Evolutionary conservation across 2,329 filamentous ascomycete genomes (phyloP).

Genomic region (Capronia coronata): DNA sequence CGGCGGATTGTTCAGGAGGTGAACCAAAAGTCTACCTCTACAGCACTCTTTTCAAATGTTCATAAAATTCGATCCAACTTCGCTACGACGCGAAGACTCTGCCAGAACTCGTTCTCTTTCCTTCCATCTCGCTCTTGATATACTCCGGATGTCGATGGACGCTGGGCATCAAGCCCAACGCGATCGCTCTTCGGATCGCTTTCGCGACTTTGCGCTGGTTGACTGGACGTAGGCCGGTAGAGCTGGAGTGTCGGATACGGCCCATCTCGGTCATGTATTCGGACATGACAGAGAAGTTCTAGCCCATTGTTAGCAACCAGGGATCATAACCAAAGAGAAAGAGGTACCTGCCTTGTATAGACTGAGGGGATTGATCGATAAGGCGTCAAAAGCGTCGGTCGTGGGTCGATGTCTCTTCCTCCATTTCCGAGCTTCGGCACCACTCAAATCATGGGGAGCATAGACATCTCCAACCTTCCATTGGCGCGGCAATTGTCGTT

Average conservation of each 20-base stretch:
- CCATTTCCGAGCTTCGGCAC: slow-evolving; percentile 76
- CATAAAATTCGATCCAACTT: background rate
- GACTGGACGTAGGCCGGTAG: slow-evolving; percentile 74
- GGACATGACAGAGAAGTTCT: slow-evolving; percentile 90
- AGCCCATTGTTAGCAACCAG: slow-evolving; percentile 16
- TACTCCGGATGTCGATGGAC: slow-evolving; percentile 85
- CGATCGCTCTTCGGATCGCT: slow-evolving; percentile 81
- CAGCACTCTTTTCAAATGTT: no score
- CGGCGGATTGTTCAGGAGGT: no score
- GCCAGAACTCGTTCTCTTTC: slow-evolving; percentile 26
- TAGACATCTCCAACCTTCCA: slow-evolving; percentile 82
- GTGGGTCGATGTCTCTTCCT: slow-evolving; percentile 50
- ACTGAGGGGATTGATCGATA: slow-evolving; percentile 72
- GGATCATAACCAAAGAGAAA: background rate
- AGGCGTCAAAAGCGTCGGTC: slow-evolving; percentile 68
- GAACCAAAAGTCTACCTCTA: no score
- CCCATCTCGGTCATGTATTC: slow-evolving; percentile 83
- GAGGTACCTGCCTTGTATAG: slow-evolving; percentile 69
- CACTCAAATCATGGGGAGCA: slow-evolving; percentile 76
- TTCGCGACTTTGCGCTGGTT: slow-evolving; percentile 94
- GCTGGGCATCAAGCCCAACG: slow-evolving; percentile 84
- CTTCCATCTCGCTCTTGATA: slow-evolving; percentile 42
- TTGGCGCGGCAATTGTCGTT: slow-evolving; percentile 50
- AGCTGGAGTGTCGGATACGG: slow-evolving; percentile 67
- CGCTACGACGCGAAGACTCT: slow-evolving; percentile 1